A percentile compares a stretch with the other conserved stretches of the same genome.
Evolutionary conservation across 2,329 filamentous ascomycete species (phyloP).

Genomic region (Epichloe coenophiala): DNA sequence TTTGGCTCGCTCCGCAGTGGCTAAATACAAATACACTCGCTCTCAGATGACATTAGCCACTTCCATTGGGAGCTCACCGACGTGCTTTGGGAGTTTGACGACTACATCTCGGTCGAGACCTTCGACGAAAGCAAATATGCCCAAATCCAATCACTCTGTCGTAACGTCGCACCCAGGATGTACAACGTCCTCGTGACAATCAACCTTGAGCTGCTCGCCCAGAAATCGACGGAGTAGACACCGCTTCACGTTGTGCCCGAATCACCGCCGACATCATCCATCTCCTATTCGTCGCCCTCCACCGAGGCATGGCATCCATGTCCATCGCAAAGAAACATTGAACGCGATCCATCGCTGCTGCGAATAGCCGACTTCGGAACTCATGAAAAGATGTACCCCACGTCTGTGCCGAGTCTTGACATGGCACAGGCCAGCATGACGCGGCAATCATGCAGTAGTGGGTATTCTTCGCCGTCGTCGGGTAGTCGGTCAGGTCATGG

Average conservation of each 20-base stretch:
- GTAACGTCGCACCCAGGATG: slow-evolving; percentile 34
- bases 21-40: background rate
- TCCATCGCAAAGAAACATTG: background rate
- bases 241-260: slow-evolving; percentile 7
- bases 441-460: slow-evolving; percentile 8
- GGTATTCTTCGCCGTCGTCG: slow-evolving; percentile 5
- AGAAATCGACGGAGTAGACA: slow-evolving; percentile 10
- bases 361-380: background rate
- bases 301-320: background rate
- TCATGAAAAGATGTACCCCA: background rate
- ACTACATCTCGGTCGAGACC: slow-evolving; percentile 32
- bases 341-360: background rate
- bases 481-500: slow-evolving; percentile 5
- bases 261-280: slow-evolving; percentile 5
- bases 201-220: slow-evolving; percentile 29
- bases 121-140: slow-evolving; percentile 37
- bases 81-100: slow-evolving; percentile 43
- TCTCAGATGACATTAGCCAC: slow-evolving; percentile 34
- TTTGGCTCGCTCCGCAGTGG: background rate
- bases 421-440: slow-evolving; percentile 3
- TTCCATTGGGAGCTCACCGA: slow-evolving; percentile 34
- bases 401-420: slow-evolving; percentile 1
- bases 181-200: slow-evolving; percentile 38
- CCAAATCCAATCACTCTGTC: slow-evolving; percentile 34
- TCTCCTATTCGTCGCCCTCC: background rate